Base-by-base conservation (phyloP, 768 basidiomycete genomes). In the Mycena olivaceomarginata region DNA sequence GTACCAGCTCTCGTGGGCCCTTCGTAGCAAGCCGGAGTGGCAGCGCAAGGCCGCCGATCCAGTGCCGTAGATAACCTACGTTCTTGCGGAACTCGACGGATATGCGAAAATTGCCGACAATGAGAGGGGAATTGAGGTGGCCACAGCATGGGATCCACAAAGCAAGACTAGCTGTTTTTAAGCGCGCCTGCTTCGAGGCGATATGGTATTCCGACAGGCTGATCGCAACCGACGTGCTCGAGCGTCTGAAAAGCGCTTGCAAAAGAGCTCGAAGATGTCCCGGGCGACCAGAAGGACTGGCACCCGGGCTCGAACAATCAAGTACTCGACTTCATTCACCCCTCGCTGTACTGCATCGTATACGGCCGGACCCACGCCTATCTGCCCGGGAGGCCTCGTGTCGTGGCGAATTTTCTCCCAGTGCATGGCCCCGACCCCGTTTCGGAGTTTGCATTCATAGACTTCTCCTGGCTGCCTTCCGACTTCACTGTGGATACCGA, bases 231-330 rank as follows among this genome's bases (percentile, higher is more conserved):
- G 72, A 81, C 12, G 67, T 86, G 15, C 80, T 76, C 37, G 59
- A 76, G 5, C 78, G 76, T n/a, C 82, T 88, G 15, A 79, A 83
- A n/a, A 57, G 66, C 11, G 84, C 81, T n/a, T 39, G 81, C 83
- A 16, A 74, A 59, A 4, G 53, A 56, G 0, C 86, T 90, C 37
- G 87, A 90, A 76, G 74, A 84, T 40, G 83, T 88, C 6, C 84
- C 87, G 0, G 86, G 84, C 10, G 82, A 80, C 1, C 22, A 84
- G n/a, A 86, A 85, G 63, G 89, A 90, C 79, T 90, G 89, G 77
- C 77, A 77, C 25, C 77, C 77, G 1, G 63, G 72, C 0, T 77
- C 77, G 18, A 70, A 74, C 11, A 40, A 56, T 12, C 77, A 77
- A 37, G 77, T 77, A 16, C 72, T 77, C 40, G 77, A 77, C 25